These are phyloP conservation scores for Vachellia collinsii DNA, from an alignment of 306 rosid species.

Conservation along the genomic window DNA sequence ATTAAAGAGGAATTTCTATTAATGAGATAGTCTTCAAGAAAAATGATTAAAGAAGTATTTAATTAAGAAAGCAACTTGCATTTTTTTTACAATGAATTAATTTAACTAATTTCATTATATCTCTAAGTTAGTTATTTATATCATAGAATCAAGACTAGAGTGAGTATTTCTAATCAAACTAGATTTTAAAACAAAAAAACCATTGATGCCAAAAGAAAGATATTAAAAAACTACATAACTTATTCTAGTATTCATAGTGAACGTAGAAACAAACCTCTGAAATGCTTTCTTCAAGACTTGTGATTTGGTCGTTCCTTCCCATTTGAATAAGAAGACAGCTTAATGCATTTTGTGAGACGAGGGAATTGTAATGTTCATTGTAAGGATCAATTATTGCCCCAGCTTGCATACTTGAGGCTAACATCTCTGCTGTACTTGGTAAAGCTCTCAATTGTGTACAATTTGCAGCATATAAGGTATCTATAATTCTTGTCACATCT, in stretches of 20 bases:
- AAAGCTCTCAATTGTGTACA: not conserved
- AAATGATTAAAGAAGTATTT: no score
- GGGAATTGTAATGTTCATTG: not conserved
- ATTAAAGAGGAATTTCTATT: no score
- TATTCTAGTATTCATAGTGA: no score
- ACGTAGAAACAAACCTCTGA: not conserved
- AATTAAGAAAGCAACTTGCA: no score
- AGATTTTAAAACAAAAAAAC: no score
- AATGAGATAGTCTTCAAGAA: no score
- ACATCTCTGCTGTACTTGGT: not conserved
- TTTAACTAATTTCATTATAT: no score
- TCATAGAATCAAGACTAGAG: no score
- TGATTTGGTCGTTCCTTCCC: not conserved
- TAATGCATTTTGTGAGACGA: not conserved
- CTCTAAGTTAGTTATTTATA: no score
- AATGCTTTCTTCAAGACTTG: not conserved
- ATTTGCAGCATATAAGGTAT: not conserved
- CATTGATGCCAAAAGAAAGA: no score
- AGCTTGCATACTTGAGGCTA: not conserved
- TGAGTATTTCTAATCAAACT: no score
- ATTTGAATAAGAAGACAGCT: not conserved
- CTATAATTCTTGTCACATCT: not conserved
- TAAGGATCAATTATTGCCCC: not conserved
- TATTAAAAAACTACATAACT: not conserved
- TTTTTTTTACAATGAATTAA: no score